Conservation (phyloP, 2,329 filamentous ascomycete genomes). For the Fusarium bactridioides region DNA sequence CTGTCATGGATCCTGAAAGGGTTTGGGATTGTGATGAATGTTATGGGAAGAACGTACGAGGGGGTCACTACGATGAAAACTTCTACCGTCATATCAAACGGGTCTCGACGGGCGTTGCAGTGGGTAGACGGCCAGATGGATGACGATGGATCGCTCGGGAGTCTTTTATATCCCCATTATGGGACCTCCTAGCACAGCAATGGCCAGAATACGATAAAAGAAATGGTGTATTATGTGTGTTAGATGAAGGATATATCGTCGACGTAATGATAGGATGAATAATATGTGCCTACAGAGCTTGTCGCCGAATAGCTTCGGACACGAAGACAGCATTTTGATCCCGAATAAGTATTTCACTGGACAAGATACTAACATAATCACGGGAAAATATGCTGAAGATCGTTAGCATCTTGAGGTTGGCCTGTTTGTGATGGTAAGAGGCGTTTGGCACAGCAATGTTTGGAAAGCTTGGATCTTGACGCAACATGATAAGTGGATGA, state of each 20-base stretch:
- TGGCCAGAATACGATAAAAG: not conserved
- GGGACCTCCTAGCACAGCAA: not conserved
- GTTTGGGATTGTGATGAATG: not conserved
- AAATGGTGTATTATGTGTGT: not conserved
- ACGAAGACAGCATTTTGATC: not conserved
- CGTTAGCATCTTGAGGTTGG: not conserved
- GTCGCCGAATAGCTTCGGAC: not conserved
- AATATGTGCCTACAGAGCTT: not conserved
- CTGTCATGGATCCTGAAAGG: slow-evolving; percentile 7
- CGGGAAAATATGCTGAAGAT: not conserved
- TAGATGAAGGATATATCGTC: not conserved
- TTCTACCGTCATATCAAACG: slow-evolving; percentile 2
- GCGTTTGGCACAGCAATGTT: slow-evolving; percentile 6
- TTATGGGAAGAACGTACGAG: not conserved
- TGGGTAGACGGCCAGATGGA: slow-evolving; percentile 17
- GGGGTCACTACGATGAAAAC: not conserved
- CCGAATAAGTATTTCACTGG: not conserved
- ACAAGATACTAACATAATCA: not conserved
- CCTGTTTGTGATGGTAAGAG: not conserved
- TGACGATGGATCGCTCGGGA: slow-evolving; percentile 19
- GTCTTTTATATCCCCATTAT: slow-evolving; percentile 9
- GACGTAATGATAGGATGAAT: not conserved
- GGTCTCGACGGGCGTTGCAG: slow-evolving; percentile 6
- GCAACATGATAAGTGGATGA: not conserved
- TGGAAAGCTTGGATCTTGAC: not conserved